Percentiles rank a stretch among this genome's conserved stretches.
phyloP scores from a whole-genome alignment of 202 grass and related monocot species.

The Carex arenaria region DNA sequence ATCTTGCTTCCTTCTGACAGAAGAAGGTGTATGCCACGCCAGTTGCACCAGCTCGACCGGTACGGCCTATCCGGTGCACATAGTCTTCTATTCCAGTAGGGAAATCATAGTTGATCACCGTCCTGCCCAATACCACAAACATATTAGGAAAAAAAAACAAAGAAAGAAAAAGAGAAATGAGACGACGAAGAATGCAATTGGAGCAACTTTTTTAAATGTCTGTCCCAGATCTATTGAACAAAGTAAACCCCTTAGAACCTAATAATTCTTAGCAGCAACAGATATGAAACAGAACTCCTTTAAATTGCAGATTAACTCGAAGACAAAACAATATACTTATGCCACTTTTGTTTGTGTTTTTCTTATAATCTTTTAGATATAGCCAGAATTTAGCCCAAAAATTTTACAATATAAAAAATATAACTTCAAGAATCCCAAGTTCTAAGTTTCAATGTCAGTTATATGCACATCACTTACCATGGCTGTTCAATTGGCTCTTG shows the following conservation, averaged over 20 bases:
- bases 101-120: constrained; percentile 98
- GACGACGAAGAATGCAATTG: not conserved
- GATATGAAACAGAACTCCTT: not conserved
- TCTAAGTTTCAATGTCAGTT: not conserved
- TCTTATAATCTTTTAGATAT: not conserved
- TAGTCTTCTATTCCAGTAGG: constrained; percentile 97
- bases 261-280: not conserved
- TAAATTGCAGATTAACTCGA: not conserved
- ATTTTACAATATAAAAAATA: not conserved
- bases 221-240: not conserved
- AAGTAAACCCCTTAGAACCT: not conserved
- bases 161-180: not conserved
- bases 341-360: not conserved
- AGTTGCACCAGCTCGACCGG: constrained; percentile 91
- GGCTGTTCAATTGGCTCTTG: not conserved
- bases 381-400: not conserved
- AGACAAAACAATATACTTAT: not conserved
- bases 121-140: constrained; percentile 38
- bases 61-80: constrained; percentile 94
- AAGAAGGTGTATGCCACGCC: constrained; percentile 93
- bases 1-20: constrained; percentile 79
- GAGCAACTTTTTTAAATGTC: not conserved
- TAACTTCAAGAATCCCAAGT: not conserved
- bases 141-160: constrained; percentile 1
- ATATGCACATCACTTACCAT: not conserved